Conservation (phyloP, 306 rosid genomes). For the Arachis stenosperma region DNA sequence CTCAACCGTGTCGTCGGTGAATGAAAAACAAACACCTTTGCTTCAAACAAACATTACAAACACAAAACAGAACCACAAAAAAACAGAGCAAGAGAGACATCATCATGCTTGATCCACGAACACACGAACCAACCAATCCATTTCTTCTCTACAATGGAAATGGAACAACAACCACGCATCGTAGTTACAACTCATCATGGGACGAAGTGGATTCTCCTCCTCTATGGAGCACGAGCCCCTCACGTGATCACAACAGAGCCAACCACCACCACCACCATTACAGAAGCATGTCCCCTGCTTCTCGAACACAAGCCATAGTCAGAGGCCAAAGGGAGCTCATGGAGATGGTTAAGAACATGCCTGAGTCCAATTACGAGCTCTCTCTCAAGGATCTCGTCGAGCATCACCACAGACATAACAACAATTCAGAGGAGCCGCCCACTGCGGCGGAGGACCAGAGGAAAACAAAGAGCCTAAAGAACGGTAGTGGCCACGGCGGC, state of each 20-base stretch:
- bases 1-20: constrained; percentile 42
- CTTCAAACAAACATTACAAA: constrained; percentile 24
- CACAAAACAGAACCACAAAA: not conserved
- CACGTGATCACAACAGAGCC: not conserved
- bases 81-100: not conserved
- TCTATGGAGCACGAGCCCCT: constrained; percentile 57
- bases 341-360: constrained; percentile 92
- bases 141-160: constrained; percentile 35
- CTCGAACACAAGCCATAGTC: constrained; percentile 72
- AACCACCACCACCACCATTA: constrained; percentile 29
- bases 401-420: constrained; percentile 27
- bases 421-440: not conserved
- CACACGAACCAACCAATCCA: constrained; percentile 40
- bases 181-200: constrained; percentile 32
- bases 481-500: not conserved
- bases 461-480: constrained; percentile 6
- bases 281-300: constrained; percentile 64
- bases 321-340: constrained; percentile 83
- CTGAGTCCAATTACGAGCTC: constrained; percentile 85
- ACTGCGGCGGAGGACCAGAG: not conserved
- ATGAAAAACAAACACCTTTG: constrained; percentile 34
- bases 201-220: constrained; percentile 54
- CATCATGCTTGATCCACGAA: constrained; percentile 54
- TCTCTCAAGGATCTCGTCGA: constrained; percentile 88
- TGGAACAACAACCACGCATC: constrained; percentile 11